phyloP scores from a whole-genome alignment of 73 alveolate species.

The Uronychia binucleata region DNA sequence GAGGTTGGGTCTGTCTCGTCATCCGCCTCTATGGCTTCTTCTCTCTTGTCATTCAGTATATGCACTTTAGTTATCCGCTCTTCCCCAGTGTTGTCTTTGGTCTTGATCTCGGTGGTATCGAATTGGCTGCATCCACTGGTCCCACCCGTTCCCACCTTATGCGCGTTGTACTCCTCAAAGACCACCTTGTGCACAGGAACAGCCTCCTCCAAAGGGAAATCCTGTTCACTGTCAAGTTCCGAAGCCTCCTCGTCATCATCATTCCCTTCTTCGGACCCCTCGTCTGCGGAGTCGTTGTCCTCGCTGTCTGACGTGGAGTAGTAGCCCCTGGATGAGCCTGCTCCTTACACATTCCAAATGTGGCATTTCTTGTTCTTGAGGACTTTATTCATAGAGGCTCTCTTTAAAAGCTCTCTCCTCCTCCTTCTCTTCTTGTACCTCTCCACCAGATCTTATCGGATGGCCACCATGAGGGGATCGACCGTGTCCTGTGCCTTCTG shows the following conservation, averaged over 20 bases:
- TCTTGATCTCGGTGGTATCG: conserved; percentile 18
- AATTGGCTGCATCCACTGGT: conserved; percentile 32
- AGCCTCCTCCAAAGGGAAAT: background rate
- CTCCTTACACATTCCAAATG: conserved; percentile 68
- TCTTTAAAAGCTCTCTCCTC: background rate
- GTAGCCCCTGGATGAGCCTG: too few relatives aligned
- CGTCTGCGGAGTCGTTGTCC: conserved; percentile 56
- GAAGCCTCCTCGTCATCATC: background rate
- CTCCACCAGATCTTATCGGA: background rate
- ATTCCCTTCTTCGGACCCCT: conserved; percentile 12
- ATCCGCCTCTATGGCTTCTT: background rate
- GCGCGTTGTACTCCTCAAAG: background rate
- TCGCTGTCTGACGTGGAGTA: conserved; percentile 60
- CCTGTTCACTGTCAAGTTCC: background rate
- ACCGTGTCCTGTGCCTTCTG: background rate
- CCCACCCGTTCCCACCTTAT: conserved; percentile 17
- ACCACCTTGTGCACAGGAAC: conserved; percentile 1
- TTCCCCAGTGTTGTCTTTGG: background rate
- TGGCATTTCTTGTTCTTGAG: conserved; percentile 14
- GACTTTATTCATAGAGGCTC: conserved; percentile 3
- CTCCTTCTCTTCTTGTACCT: conserved; percentile 10
- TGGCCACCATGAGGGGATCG: background rate
- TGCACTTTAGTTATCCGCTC: background rate
- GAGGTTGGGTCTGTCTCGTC: background rate
- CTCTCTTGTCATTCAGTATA: background rate